These are phyloP conservation scores for Letharia lupina DNA, from an alignment of 495 filamentous ascomycete species.

Conservation along the genomic window DNA sequence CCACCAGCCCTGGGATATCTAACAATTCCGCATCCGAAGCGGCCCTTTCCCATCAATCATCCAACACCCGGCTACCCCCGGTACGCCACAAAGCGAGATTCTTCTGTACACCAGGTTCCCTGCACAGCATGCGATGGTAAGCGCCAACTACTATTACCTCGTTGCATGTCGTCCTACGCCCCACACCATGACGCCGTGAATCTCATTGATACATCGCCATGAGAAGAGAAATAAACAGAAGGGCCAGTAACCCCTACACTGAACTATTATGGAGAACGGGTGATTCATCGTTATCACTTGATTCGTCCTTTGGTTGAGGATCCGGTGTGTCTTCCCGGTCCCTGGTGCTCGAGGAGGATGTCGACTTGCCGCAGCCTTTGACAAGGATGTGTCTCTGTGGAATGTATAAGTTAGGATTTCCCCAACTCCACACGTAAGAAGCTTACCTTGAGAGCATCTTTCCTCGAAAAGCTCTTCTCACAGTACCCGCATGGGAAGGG, in stretches of 20 bases:
- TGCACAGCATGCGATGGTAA: background rate
- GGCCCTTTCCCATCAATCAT: background rate
- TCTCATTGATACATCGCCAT: constrained; percentile 9
- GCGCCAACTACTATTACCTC: constrained; percentile 10
- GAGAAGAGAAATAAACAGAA: background rate
- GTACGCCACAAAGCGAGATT: background rate
- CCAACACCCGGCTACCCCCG: constrained; percentile 10
- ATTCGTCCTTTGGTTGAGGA: constrained; percentile 18
- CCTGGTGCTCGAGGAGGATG: constrained; percentile 20
- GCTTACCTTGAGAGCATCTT: constrained; percentile 91
- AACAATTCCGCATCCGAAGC: background rate
- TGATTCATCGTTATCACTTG: constrained; percentile 21
- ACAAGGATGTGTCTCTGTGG: constrained; percentile 81
- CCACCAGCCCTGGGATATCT: constrained; percentile 12
- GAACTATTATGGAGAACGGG: constrained; percentile 12
- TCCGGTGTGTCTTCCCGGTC: constrained; percentile 19
- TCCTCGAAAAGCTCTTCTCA: constrained; percentile 94
- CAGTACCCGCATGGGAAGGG: constrained; percentile 87
- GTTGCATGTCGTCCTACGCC: background rate
- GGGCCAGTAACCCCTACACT: constrained; percentile 5
- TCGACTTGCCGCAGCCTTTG: constrained; percentile 72
- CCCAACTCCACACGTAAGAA: constrained; percentile 1
- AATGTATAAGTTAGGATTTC: constrained; percentile 25
- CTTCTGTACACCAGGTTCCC: constrained; percentile 1
- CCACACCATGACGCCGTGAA: constrained; percentile 11